Evolutionary conservation across 2,329 filamentous ascomycete species (phyloP), one percentile per base, ranked within the genome.

Genomic region (Aspergillus aculeatinus): DNA sequence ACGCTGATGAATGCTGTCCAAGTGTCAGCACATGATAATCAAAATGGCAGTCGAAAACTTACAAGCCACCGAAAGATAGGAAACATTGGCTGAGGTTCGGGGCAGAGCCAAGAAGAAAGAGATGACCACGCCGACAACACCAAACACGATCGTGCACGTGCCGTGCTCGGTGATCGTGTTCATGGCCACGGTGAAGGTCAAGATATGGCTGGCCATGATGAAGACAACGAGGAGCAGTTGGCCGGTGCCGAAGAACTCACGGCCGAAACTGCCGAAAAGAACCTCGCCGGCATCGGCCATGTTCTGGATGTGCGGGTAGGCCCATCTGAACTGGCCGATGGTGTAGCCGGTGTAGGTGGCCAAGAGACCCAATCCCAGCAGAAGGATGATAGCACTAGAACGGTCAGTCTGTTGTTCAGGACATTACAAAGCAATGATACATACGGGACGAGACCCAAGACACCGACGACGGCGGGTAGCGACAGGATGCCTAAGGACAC

Each of bases 151-250:
- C 10, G 85, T 85, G 72, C 87, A 89, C 0, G 82, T 80, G 0
- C 79, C 82, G 62, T 87, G 81, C 1, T 83, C 73, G 7, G 85
- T 85, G 51, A 90, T 77, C 56, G 81, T 83, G 65, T 85, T 85
- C 71, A 89, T 83, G 67, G 87, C 87, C 66, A 89, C 87, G 23
- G 82, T 82, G 62, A 89, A 89, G 0, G 86, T 88, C 60, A 90
- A 75, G 57, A 88, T 80, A 74, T 91, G 89, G 14, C 86, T 87
- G 31, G 82, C 87, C 71, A 87, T 85, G 62, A 89, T 83, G 74
- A 90, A 88, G 60, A 87, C 75, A 35, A 90, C 76, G 69, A 89
- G 83, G 16, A 89, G 74, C 4, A 82, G 74, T 64, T 88, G 86
- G 63, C 83, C 86, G 59, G 78, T 74, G 29, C 85, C 86, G 33